Percentiles rank a stretch among this genome's conserved stretches.
Evolutionary conservation across 345 rosid genomes (phyloP).

Genomic region (Eucalyptus marginata): DNA sequence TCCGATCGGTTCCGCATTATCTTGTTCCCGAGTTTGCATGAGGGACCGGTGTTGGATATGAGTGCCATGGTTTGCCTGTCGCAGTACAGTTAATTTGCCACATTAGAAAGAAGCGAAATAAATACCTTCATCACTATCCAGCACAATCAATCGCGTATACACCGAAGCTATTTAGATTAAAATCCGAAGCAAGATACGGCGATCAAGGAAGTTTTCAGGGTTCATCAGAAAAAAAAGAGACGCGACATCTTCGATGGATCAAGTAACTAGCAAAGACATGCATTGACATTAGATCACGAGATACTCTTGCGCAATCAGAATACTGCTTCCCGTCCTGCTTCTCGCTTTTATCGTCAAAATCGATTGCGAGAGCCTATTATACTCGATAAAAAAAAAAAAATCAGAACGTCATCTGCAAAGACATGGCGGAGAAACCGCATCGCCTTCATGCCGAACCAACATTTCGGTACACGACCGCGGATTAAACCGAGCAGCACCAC

Average conservation of each 20-base stretch:
- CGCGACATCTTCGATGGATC: background rate
- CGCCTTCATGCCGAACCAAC: background rate
- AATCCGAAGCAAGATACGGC: background rate
- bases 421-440: background rate
- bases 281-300: background rate
- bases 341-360: background rate
- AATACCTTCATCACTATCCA: background rate
- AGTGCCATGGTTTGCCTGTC: slow-evolving; percentile 41
- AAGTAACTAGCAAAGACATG: background rate
- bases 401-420: background rate
- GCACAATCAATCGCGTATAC: background rate
- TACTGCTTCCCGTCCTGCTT: background rate
- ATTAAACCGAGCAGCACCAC: background rate
- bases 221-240: background rate
- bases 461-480: background rate
- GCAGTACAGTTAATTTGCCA: background rate
- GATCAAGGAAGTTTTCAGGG: background rate
- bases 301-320: background rate
- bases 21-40: slow-evolving; percentile 24
- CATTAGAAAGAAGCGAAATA: background rate
- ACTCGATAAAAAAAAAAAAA: background rate
- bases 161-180: background rate
- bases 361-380: background rate
- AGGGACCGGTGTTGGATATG: slow-evolving; percentile 35
- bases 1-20: slow-evolving; percentile 10